Evolutionary conservation across 1,284 basidiomycete species (phyloP).

Genomic region (Anthracocystis panici-leucophaei): DNA sequence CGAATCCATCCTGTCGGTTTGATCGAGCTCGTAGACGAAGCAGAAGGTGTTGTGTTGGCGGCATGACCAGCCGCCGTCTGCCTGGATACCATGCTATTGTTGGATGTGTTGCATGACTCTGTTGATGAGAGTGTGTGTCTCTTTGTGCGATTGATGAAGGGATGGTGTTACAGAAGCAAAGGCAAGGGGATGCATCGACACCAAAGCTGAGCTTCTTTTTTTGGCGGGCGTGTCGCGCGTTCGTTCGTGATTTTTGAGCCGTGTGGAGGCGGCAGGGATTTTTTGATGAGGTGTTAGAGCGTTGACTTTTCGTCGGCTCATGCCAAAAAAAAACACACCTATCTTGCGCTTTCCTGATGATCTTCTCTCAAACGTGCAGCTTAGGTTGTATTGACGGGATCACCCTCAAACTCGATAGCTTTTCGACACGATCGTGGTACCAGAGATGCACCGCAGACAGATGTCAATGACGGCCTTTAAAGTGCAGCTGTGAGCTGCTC

Average conservation of each 20-base stretch:
- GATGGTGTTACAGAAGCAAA: background rate
- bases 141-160: background rate
- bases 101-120: background rate
- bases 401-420: background rate
- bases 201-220: background rate
- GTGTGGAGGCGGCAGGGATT: slow-evolving; percentile 6
- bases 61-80: slow-evolving; percentile 11
- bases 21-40: slow-evolving; percentile 23
- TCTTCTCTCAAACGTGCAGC: background rate
- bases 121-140: background rate
- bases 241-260: slow-evolving; percentile 7
- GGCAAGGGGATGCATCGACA: background rate
- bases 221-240: slow-evolving; percentile 13
- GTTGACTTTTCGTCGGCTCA: background rate
- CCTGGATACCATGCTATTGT: slow-evolving; percentile 17
- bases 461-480: background rate
- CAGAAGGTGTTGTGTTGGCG: slow-evolving; percentile 10
- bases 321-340: background rate
- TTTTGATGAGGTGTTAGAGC: slow-evolving; percentile 3
- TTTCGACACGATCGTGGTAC: background rate
- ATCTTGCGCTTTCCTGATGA: too few relatives aligned
- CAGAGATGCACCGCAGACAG: too few relatives aligned
- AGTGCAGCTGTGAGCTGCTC: background rate
- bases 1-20: slow-evolving; percentile 50
- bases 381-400: background rate